Evolutionary conservation across 2,329 filamentous ascomycete genomes (phyloP).

Genomic region (Penicillium italicum): DNA sequence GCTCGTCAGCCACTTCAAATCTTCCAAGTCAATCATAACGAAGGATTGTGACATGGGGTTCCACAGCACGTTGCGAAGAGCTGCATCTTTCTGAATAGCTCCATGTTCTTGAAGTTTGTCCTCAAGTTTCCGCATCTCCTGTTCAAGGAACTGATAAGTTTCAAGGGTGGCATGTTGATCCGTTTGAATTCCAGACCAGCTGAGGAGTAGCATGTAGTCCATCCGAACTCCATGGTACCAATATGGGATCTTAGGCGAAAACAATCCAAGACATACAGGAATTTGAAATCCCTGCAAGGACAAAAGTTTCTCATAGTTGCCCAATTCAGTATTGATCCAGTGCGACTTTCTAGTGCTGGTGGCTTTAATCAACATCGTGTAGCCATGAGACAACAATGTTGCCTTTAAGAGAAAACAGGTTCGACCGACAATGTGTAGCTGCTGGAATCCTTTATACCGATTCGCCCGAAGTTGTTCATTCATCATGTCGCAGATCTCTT

Average conservation of each 20-base stretch:
- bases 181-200: slow-evolving; percentile 17
- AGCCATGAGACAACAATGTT: slow-evolving; percentile 25
- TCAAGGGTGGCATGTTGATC: neutral
- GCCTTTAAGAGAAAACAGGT: slow-evolving; percentile 30
- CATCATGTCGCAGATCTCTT: slow-evolving; percentile 20
- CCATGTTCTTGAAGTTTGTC: slow-evolving; percentile 13
- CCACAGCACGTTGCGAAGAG: slow-evolving; percentile 28
- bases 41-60: slow-evolving; percentile 14
- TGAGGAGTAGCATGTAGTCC: slow-evolving; percentile 18
- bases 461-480: slow-evolving; percentile 17
- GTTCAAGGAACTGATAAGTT: neutral
- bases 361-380: slow-evolving; percentile 31
- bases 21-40: slow-evolving; percentile 28
- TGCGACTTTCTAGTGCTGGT: slow-evolving; percentile 18
- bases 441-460: slow-evolving; percentile 22
- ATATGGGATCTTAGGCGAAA: slow-evolving; percentile 21
- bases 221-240: slow-evolving; percentile 27
- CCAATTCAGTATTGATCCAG: slow-evolving; percentile 20
- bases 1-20: slow-evolving; percentile 19
- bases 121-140: slow-evolving; percentile 13
- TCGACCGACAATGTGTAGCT: slow-evolving; percentile 24
- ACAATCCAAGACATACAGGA: slow-evolving; percentile 25
- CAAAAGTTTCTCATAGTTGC: slow-evolving; percentile 24
- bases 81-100: slow-evolving; percentile 19
- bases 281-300: slow-evolving; percentile 25